These are phyloP conservation scores for Fonsecaea pugnacius DNA, from an alignment of 2,329 filamentous ascomycete genomes.

Conservation along the genomic window DNA sequence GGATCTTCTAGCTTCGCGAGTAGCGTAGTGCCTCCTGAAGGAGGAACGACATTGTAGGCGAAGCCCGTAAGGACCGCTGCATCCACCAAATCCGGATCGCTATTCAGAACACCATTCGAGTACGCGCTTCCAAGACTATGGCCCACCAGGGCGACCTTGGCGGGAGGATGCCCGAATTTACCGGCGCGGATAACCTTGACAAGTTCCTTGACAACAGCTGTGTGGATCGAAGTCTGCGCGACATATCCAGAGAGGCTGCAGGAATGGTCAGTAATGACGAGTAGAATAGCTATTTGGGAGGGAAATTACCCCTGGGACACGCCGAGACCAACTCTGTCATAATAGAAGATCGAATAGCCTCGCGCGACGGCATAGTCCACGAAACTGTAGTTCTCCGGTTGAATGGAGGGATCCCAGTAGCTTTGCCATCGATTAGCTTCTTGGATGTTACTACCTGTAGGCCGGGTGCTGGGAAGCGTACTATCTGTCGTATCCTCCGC, in stretches of 20 bases:
- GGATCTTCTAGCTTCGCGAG: conserved; percentile 15
- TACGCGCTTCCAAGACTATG: conserved; percentile 19
- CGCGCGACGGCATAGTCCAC: conserved; percentile 15
- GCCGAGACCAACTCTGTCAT: conserved; percentile 12
- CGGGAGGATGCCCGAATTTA: background rate
- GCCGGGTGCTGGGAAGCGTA: background rate
- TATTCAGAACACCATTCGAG: conserved; percentile 9
- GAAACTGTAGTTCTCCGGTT: conserved; percentile 20
- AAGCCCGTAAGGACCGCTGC: conserved; percentile 17
- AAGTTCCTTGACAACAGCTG: conserved; percentile 1
- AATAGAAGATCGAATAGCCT: conserved; percentile 21
- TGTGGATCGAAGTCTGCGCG: conserved; percentile 8
- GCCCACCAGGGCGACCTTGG: conserved; percentile 16
- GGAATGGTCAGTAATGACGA: background rate
- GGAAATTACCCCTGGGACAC: background rate
- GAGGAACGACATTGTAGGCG: conserved; percentile 4
- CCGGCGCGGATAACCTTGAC: conserved; percentile 8
- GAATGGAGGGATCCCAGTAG: conserved; percentile 15
- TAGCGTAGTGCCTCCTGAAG: conserved; percentile 3
- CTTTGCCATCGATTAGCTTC: conserved; percentile 5
- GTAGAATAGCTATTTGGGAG: background rate
- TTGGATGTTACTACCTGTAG: background rate
- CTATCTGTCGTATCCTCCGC: conserved; percentile 14
- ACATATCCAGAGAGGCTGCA: conserved; percentile 8
- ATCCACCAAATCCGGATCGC: conserved; percentile 12